These are phyloP conservation scores for Pontederia crassipes DNA, from an alignment of 176 grass and related monocot genomes.

Conservation along the genomic window DNA sequence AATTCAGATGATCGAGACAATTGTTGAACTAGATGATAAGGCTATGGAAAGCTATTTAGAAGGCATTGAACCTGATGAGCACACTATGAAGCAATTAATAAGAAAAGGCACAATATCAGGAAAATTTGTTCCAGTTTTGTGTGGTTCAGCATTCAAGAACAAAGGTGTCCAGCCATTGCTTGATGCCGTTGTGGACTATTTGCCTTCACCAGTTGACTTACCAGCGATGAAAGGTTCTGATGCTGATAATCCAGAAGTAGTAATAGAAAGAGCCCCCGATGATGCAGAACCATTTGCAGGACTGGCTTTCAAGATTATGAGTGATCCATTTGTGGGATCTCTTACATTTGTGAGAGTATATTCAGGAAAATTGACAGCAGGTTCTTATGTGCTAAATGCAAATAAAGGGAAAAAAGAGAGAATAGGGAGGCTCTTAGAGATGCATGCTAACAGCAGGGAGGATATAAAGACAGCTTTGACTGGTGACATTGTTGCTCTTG, in stretches of 20 bases:
- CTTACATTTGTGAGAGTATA: conserved; percentile 94
- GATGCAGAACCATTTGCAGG: conserved; percentile 88
- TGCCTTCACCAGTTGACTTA: conserved; percentile 75
- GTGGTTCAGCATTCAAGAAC: conserved; percentile 97
- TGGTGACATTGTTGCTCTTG: conserved; percentile 93
- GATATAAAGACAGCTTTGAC: conserved; percentile 63
- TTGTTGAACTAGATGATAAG: conserved; percentile 82
- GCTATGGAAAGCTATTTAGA: conserved; percentile 85
- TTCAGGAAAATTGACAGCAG: conserved; percentile 65
- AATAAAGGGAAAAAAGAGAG: conserved; percentile 97
- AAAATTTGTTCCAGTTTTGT: conserved; percentile 87
- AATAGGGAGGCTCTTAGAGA: conserved; percentile 88
- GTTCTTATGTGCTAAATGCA: conserved; percentile 91
- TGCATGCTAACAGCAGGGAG: conserved; percentile 99
- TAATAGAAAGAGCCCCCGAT: conserved; percentile 50
- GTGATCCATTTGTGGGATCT: conserved; percentile 85
- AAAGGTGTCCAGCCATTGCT: conserved; percentile 94
- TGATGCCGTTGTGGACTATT: conserved; percentile 95
- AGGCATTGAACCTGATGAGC: conserved; percentile 76
- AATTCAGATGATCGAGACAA: conserved; percentile 67
- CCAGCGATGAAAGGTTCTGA: conserved; percentile 90
- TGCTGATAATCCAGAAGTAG: conserved; percentile 59
- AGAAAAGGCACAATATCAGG: conserved; percentile 71
- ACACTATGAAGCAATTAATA: conserved; percentile 75
- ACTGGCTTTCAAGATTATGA: conserved; percentile 99